Conservation (phyloP, 176 grass and related monocot genomes). For the Calamus simplicifolius region DNA sequence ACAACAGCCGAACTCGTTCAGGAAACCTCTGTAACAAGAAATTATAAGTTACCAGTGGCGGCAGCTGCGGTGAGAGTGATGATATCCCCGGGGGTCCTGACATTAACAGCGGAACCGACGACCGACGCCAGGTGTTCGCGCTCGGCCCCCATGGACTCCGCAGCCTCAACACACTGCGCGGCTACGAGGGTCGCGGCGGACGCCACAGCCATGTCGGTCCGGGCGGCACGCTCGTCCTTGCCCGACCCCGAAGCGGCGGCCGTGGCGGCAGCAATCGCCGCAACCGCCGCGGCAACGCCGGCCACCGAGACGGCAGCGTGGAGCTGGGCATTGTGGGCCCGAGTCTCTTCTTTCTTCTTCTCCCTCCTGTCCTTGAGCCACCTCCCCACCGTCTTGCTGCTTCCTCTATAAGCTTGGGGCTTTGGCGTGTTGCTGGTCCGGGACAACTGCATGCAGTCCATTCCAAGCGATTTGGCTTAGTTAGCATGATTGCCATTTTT, state of each 20-base stretch:
- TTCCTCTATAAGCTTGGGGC: conserved; percentile 42
- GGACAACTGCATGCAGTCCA: conserved; percentile 36
- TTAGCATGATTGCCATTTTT: no score
- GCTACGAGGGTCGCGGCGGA: conserved; percentile 83
- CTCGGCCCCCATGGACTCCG: conserved; percentile 72
- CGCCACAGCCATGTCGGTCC: conserved; percentile 74
- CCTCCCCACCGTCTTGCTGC: conserved; percentile 83
- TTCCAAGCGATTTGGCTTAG: no score
- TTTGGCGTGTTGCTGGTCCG: conserved; percentile 46
- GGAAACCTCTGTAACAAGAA: no score
- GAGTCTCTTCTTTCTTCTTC: conserved; percentile 72
- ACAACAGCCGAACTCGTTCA: no score
- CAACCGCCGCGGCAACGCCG: conserved; percentile 66
- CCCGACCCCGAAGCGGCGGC: conserved; percentile 34
- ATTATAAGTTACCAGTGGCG: conserved; percentile 49
- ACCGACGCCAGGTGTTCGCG: conserved; percentile 64
- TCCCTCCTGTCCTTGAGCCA: conserved; percentile 88
- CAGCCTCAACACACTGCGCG: conserved; percentile 84
- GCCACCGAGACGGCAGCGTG: conserved; percentile 80
- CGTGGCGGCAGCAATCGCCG: conserved; percentile 61
- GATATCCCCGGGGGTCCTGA: conserved; percentile 59
- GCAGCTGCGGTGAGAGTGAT: conserved; percentile 83
- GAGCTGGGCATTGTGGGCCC: conserved; percentile 85
- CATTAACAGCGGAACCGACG: conserved; percentile 69
- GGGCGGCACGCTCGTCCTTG: conserved; percentile 48